phyloP scores from a whole-genome alignment of 768 basidiomycete species.

The Dioszegia crocea region DNA sequence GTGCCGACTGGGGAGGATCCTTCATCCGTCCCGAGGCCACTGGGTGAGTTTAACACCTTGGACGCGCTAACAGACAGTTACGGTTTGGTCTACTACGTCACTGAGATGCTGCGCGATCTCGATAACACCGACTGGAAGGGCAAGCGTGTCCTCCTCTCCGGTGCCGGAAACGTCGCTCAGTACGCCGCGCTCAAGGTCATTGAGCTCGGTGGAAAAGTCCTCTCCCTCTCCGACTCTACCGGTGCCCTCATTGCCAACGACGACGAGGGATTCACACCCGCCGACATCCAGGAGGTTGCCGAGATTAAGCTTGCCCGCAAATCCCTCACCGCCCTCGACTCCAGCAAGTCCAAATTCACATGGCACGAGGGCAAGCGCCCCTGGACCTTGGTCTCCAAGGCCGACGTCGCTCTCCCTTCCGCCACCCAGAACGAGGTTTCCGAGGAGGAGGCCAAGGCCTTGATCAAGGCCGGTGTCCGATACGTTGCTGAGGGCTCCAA shows the following conservation, averaged over 20 bases:
- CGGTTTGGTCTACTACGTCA: slow-evolving; percentile 71
- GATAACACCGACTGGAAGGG: slow-evolving; percentile 58
- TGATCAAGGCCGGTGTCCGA: slow-evolving; percentile 64
- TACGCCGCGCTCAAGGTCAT: slow-evolving; percentile 72
- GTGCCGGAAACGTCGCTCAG: slow-evolving; percentile 70
- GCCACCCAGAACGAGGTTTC: slow-evolving; percentile 54
- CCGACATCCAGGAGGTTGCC: slow-evolving; percentile 54
- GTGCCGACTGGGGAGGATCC: slow-evolving; percentile 65
- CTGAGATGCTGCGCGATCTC: slow-evolving; percentile 62
- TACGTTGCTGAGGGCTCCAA: slow-evolving; percentile 74
- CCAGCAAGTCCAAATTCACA: slow-evolving; percentile 40
- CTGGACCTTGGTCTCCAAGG: slow-evolving; percentile 63
- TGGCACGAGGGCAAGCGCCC: slow-evolving; percentile 58
- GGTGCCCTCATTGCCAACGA: slow-evolving; percentile 60
- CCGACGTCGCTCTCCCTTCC: slow-evolving; percentile 66
- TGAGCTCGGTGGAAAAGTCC: slow-evolving; percentile 67
- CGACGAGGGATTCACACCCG: slow-evolving; percentile 59
- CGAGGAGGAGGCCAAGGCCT: slow-evolving; percentile 64
- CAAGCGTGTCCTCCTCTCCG: slow-evolving; percentile 53
- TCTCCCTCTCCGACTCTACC: slow-evolving; percentile 71
- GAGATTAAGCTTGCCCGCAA: slow-evolving; percentile 49
- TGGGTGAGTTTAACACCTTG: slow-evolving; percentile 19
- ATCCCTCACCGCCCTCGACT: slow-evolving; percentile 39
- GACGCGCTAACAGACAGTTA: slow-evolving; percentile 57
- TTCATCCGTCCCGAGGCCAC: slow-evolving; percentile 66